Evolutionary conservation across 805 yeast species (phyloP).

Genomic region (Candida chilensis): DNA sequence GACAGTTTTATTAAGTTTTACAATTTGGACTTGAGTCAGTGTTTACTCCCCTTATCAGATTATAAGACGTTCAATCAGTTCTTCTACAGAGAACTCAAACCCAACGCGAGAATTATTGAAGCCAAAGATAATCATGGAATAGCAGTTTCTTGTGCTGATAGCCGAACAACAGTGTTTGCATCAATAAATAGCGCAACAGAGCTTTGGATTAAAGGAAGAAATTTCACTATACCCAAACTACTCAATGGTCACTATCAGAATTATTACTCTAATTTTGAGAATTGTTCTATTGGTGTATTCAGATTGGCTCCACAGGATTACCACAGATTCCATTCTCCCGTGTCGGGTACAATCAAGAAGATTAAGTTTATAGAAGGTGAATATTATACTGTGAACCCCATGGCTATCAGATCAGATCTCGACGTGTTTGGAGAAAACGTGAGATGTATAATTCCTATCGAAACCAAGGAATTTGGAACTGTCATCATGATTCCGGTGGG

Average conservation of each 20-base stretch:
- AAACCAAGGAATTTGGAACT: constrained; percentile 68
- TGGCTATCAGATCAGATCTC: constrained; percentile 83
- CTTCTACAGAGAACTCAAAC: constrained; percentile 70
- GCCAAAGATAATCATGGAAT: constrained; percentile 37
- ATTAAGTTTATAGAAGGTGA: constrained; percentile 75
- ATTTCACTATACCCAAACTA: constrained; percentile 59
- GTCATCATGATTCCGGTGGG: constrained; percentile 81
- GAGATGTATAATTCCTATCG: constrained; percentile 68
- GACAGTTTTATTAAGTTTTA: constrained; percentile 76
- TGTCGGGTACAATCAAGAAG: constrained; percentile 61
- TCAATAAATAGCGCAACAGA: constrained; percentile 52
- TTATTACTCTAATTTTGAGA: constrained; percentile 30
- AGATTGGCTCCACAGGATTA: constrained; percentile 96
- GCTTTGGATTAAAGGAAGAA: constrained; percentile 85
- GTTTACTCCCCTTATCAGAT: constrained; percentile 34
- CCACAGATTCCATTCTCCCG: constrained; percentile 88
- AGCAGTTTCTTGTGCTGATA: constrained; percentile 78
- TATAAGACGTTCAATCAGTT: constrained; percentile 81
- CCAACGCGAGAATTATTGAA: constrained; percentile 65
- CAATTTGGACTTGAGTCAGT: constrained; percentile 67
- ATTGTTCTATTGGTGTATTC: constrained; percentile 68
- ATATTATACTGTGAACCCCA: constrained; percentile 93
- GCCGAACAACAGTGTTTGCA: constrained; percentile 67
- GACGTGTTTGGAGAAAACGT: constrained; percentile 94
- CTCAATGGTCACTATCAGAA: constrained; percentile 34